A percentile compares a stretch with the other conserved stretches of the same genome.
Evolutionary conservation across 1,284 basidiomycete species (phyloP).

Genomic region (Peniophora sp.): DNA sequence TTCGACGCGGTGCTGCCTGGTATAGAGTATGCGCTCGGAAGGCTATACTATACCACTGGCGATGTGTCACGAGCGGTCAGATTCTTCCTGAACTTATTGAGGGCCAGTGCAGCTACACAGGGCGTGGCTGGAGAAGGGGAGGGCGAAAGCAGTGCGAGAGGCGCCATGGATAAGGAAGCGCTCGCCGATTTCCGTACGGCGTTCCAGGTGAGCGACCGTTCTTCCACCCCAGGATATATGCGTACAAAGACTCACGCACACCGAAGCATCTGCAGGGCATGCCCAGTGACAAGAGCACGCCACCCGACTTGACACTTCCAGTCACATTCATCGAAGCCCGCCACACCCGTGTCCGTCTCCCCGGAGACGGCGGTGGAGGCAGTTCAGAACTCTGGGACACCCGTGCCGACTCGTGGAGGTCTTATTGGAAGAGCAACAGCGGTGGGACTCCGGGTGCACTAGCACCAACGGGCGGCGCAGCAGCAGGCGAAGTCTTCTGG

Average conservation of each 20-base stretch:
- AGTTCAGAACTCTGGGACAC: constrained; percentile 45
- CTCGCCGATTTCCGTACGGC: constrained; percentile 77
- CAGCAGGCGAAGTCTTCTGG: constrained; percentile 60
- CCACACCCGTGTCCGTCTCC: constrained; percentile 47
- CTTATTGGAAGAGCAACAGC: constrained; percentile 50
- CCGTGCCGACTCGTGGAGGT: constrained; percentile 55
- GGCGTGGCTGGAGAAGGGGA: background rate
- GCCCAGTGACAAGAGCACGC: constrained; percentile 29
- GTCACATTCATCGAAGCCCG: constrained; percentile 48
- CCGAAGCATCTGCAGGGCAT: constrained; percentile 57
- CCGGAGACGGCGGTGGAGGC: constrained; percentile 36
- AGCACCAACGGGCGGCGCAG: background rate
- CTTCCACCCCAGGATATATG: background rate
- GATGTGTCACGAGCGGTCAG: constrained; percentile 61
- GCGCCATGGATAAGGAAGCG: constrained; percentile 48
- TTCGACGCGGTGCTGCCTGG: constrained; percentile 61
- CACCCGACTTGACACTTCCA: constrained; percentile 44
- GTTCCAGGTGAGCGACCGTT: constrained; percentile 39
- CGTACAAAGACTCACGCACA: constrained; percentile 8
- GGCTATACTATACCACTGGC: constrained; percentile 67
- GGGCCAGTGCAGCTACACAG: constrained; percentile 21
- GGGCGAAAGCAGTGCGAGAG: background rate
- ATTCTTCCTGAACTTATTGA: constrained; percentile 55
- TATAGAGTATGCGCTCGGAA: constrained; percentile 73
- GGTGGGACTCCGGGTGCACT: constrained; percentile 26